Base-by-base conservation (phyloP, 2,329 filamentous ascomycete species). In the Microcyclospora pomicola region DNA sequence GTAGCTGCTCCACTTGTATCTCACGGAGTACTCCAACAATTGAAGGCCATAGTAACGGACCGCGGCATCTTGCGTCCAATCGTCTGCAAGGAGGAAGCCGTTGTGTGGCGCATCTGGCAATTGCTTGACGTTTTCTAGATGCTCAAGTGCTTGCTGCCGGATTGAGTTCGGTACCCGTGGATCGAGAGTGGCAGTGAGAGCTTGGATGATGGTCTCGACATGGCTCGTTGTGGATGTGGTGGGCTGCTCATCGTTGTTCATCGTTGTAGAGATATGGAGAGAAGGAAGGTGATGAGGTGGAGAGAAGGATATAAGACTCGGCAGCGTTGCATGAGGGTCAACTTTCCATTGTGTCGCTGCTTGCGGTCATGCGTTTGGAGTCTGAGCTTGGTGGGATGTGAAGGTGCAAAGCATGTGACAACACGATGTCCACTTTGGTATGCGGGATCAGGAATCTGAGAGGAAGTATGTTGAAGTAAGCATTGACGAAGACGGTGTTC, bases 31-130 rank as follows among this genome's bases (percentile, higher is more conserved):
- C 54, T 95, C 88, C 48, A 98, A 74, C 40, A 98, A 71, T 19
- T 87, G 92, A 27, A 98, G 72, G 40, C 87, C 91, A 59, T 92
- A 98, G 63, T 96, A 87, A 50, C 91, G 81, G 40, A 96, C 82
- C 38, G 91, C 73, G 31, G 84, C 75, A 38, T 82, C 73, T 56
- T 92, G 84, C 29, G 71, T 67, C 52, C 69, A 72, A 59, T 91
- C 79, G 48, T 75, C 75, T 33, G 87, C 87, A 42, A 98, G 73
- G 15, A 73, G 72, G 62, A 84, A 93, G 48, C 91, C 91, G 63
- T 91, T 80, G 35, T 81, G 76, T 2, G 86, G 84, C 5, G 88
- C 87, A 52, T 87, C 77, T 40, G 75, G 68, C 50, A 81, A 74
- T 34, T 75, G 71, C 64, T 95, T 96, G 53, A 93, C 73, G 15